A percentile compares a stretch with the other conserved stretches of the same genome.
Conservation (phyloP, 2,329 filamentous ascomycete genomes). For the Cladophialophora chaetospira region DNA sequence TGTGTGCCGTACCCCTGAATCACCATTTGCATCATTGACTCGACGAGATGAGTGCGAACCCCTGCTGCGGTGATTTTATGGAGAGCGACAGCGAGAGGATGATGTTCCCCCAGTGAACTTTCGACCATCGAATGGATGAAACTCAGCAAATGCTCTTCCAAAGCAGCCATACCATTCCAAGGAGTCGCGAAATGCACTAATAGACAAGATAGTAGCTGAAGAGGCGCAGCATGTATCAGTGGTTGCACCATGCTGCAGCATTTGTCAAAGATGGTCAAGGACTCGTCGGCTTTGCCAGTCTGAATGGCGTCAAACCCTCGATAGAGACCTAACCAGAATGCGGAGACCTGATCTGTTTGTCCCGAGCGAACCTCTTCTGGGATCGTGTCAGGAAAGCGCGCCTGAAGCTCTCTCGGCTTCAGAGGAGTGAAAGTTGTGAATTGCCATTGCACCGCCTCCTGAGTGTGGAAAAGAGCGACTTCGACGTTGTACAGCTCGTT, state of each 20-base stretch:
- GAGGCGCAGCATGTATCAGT: constrained; percentile 18
- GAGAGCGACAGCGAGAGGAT: constrained; percentile 18
- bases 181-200: constrained; percentile 24
- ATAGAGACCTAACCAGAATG: constrained; percentile 24
- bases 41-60: constrained; percentile 11
- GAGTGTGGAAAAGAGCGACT: constrained; percentile 19
- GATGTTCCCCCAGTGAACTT: constrained; percentile 10
- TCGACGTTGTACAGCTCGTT: constrained; percentile 16
- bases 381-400: constrained; percentile 19
- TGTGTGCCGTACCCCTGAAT: constrained; percentile 15
- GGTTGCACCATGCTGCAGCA: constrained; percentile 25
- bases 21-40: constrained; percentile 26
- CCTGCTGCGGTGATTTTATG: constrained; percentile 5
- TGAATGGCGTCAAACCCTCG: constrained; percentile 19
- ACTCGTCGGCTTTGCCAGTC: constrained; percentile 9
- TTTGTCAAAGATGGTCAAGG: constrained; percentile 17
- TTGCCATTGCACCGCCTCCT: constrained; percentile 22
- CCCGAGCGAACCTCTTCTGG: constrained; percentile 18
- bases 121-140: constrained; percentile 22
- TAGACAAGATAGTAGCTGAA: constrained; percentile 25
- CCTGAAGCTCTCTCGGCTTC: constrained; percentile 17
- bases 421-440: constrained; percentile 23
- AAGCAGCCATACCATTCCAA: constrained; percentile 17
- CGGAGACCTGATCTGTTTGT: constrained; percentile 22
- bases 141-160: constrained; percentile 19